Conservation (phyloP, 2,329 filamentous ascomycete species). For the Xylogone sp. region DNA sequence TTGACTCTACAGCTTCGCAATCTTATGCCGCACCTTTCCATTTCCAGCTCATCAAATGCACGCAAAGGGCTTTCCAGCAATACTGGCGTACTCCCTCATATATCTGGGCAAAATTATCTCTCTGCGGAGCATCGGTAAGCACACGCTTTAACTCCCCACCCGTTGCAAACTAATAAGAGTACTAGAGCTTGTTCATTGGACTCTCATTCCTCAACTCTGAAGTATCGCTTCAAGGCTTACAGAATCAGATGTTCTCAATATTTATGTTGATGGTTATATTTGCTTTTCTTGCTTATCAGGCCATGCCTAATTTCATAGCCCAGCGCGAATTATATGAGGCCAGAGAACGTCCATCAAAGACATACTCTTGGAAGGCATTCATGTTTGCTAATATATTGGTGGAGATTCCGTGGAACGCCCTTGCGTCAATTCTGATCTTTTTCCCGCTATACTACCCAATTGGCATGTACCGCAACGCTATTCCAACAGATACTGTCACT, state of each 20-base stretch:
- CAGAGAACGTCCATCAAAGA: conserved; percentile 69
- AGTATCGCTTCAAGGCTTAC: conserved; percentile 55
- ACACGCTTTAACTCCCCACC: neutral
- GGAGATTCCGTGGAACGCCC: conserved; percentile 73
- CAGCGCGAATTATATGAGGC: conserved; percentile 52
- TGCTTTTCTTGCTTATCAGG: conserved; percentile 69
- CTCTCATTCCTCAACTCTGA: conserved; percentile 65
- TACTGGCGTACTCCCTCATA: conserved; percentile 64
- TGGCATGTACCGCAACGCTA: conserved; percentile 67
- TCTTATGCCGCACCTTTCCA: conserved; percentile 59
- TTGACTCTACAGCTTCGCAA: conserved; percentile 43
- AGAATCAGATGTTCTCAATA: conserved; percentile 67
- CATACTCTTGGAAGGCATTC: conserved; percentile 65
- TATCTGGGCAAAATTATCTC: conserved; percentile 12
- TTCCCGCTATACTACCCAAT: conserved; percentile 82
- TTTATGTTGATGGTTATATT: conserved; percentile 73
- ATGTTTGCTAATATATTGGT: conserved; percentile 70
- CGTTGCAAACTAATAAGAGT: neutral
- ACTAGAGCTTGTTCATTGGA: conserved; percentile 52
- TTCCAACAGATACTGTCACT: conserved; percentile 51
- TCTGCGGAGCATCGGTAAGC: conserved; percentile 33
- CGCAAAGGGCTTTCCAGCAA: conserved; percentile 52
- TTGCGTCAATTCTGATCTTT: conserved; percentile 71
- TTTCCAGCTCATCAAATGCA: conserved; percentile 49
- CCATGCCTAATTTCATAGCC: conserved; percentile 66